phyloP scores from a whole-genome alignment of 345 rosid genomes.

The Salix suchowensis region DNA sequence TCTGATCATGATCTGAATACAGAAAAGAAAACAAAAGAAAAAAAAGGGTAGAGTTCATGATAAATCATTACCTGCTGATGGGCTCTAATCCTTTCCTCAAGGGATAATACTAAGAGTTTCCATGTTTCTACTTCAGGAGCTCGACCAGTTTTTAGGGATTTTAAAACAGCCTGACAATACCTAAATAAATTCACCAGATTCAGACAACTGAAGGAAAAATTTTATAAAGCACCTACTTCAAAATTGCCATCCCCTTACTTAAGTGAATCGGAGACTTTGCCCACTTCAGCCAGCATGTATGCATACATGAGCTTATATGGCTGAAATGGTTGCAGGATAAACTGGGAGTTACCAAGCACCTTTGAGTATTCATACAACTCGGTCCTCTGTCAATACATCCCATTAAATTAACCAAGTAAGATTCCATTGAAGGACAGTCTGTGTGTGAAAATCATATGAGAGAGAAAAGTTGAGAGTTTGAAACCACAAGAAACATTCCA shows the following conservation, averaged over 20 bases:
- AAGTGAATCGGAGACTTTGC: slow-evolving; percentile 81
- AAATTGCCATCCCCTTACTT: slow-evolving; percentile 52
- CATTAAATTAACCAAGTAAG: slow-evolving; percentile 23
- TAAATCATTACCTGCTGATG: slow-evolving; percentile 60
- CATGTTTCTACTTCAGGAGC: slow-evolving; percentile 62
- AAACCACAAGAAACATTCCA: not conserved
- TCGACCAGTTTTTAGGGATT: slow-evolving; percentile 67
- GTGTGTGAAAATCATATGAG: not conserved
- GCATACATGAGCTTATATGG: slow-evolving; percentile 95
- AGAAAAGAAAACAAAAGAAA: not conserved
- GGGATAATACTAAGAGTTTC: slow-evolving; percentile 53
- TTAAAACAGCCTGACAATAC: slow-evolving; percentile 69
- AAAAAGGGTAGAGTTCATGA: not conserved
- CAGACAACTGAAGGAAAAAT: slow-evolving; percentile 23
- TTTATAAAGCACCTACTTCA: not conserved
- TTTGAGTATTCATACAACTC: slow-evolving; percentile 94
- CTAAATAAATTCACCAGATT: slow-evolving; percentile 34
- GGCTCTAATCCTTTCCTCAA: slow-evolving; percentile 66
- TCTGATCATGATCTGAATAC: not conserved
- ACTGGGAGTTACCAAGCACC: slow-evolving; percentile 95
- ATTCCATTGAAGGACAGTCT: not conserved
- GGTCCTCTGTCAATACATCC: slow-evolving; percentile 69
- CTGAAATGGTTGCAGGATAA: slow-evolving; percentile 76
- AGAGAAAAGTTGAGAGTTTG: not conserved
- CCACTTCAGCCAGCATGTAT: slow-evolving; percentile 96